Evolutionary conservation across 495 filamentous ascomycete genomes (phyloP), one percentile per base, ranked within the genome.

Genomic region (Neurospora cerealis): DNA sequence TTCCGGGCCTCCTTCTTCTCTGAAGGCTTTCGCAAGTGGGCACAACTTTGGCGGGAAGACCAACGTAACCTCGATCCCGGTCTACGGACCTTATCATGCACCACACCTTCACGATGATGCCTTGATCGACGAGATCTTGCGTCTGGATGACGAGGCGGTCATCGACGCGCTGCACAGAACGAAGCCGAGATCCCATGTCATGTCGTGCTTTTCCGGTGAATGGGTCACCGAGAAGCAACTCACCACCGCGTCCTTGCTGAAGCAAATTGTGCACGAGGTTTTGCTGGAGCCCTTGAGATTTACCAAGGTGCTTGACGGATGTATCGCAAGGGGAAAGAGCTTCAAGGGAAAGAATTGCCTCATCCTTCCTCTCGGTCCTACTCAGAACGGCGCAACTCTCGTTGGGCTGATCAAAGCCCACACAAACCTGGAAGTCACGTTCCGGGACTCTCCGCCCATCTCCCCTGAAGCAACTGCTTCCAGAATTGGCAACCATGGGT

Each of bases 1-100:
- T 70, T 95, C 93, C 76, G 93, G 91, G n/a, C 91, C 93, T 3
- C 93, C 93, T 4, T 79, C 81, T 4, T 88, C 88, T 0, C 84
- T 93, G 17, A 83, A 86, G 54, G 77, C 84, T 1, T 84, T 96
- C 34, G 86, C 91, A 75, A 82, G 87, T 38, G 83, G 81, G n/a
- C 81, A 83, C 21, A 75, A 86, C 11, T 82, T 91, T 37, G 85
- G 86, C 70, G 80, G 86, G 70, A 90, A 90, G 76, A 87, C 87
- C 2, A 66, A 66, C 15, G 15, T 66, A 66, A 85, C 87, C 6
- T 86, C 86, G n/a, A 88, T 92, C 60, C 89, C 92, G 0, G 89
- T 96, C 28, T 90, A 92, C 75, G 93, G 91, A 1, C 92, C 93
- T 2, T 96, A 93, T 77, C 94, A 97, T 82, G 92, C 93, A 15